A percentile compares a stretch with the other conserved stretches of the same genome.
These are phyloP conservation scores for Teratosphaeria gauchensis DNA, from an alignment of 2,329 filamentous ascomycete genomes.

Conservation along the genomic window DNA sequence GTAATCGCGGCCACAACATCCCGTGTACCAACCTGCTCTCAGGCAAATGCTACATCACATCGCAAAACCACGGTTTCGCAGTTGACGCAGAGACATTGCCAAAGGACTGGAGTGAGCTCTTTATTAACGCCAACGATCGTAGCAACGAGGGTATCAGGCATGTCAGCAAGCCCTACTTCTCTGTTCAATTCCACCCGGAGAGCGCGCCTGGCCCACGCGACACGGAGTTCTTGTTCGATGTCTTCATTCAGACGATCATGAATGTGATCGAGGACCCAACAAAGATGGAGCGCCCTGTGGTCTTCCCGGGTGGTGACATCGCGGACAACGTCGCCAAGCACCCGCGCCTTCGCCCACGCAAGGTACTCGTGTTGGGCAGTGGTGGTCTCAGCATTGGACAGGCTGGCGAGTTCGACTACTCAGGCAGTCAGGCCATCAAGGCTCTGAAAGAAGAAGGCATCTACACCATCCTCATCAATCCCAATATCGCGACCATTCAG, in stretches of 20 bases:
- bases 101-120: conserved; percentile 80
- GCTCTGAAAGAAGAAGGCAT: conserved; percentile 96
- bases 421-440: conserved; percentile 96
- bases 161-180: conserved; percentile 78
- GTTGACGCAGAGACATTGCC: conserved; percentile 73
- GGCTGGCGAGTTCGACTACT: conserved; percentile 98
- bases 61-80: conserved; percentile 95
- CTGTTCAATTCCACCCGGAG: conserved; percentile 98
- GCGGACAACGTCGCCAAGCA: conserved; percentile 64
- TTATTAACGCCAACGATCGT: conserved; percentile 95
- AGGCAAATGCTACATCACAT: conserved; percentile 96
- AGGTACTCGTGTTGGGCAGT: conserved; percentile 86
- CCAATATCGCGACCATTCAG: conserved; percentile 97
- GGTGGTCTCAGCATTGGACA: conserved; percentile 96
- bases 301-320: conserved; percentile 75
- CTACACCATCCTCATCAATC: conserved; percentile 96
- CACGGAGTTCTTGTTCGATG: conserved; percentile 93
- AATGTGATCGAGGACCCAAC: conserved; percentile 58
- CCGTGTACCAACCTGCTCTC: conserved; percentile 93
- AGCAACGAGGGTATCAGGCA: conserved; percentile 98
- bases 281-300: conserved; percentile 62
- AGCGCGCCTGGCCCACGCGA: conserved; percentile 91
- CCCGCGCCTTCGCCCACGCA: conserved; percentile 78
- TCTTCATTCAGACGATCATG: conserved; percentile 80
- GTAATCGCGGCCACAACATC: conserved; percentile 97